Evolutionary conservation across 2,329 filamentous ascomycete genomes (phyloP).

Genomic region (Didymella sp.): DNA sequence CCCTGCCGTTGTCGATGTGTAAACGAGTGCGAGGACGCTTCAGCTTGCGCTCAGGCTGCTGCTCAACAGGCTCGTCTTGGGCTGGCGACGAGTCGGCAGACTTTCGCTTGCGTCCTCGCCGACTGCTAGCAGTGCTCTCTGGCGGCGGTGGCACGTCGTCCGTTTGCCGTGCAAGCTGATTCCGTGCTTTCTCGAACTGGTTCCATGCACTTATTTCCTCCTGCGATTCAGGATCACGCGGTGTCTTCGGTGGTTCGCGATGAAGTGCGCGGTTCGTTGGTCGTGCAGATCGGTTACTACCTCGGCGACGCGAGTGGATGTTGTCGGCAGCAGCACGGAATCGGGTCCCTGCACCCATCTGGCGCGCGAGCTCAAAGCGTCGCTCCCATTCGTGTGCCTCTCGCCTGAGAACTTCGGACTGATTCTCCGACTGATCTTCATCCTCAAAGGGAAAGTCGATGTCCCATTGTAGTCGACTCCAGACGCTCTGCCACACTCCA

Average conservation of each 20-base stretch:
- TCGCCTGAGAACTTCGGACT: slow-evolving; percentile 62
- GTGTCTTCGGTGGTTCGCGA: slow-evolving; percentile 50
- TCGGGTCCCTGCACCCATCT: slow-evolving; percentile 75
- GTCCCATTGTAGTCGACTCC: slow-evolving; percentile 78
- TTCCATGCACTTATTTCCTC: slow-evolving; percentile 90
- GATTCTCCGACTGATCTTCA: slow-evolving; percentile 62
- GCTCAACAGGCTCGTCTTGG: slow-evolving; percentile 67
- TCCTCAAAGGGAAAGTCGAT: slow-evolving; percentile 87
- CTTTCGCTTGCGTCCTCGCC: slow-evolving; percentile 75
- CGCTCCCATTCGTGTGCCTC: slow-evolving; percentile 79
- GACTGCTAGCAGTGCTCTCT: slow-evolving; percentile 35
- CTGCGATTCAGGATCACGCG: slow-evolving; percentile 71
- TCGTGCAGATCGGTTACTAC: slow-evolving; percentile 51
- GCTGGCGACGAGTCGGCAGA: slow-evolving; percentile 75
- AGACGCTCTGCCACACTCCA: slow-evolving; percentile 87
- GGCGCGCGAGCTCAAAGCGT: slow-evolving; percentile 79
- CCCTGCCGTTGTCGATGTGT: slow-evolving; percentile 60
- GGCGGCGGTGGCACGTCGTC: slow-evolving; percentile 30
- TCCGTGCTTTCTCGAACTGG: slow-evolving; percentile 83
- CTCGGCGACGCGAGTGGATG: slow-evolving; percentile 53
- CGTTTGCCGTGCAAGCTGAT: slow-evolving; percentile 54
- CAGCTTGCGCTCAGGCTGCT: slow-evolving; percentile 75
- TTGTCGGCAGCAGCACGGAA: slow-evolving; percentile 74
- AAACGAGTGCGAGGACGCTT: slow-evolving; percentile 86
- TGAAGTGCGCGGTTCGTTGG: slow-evolving; percentile 40